Evolutionary conservation across 108 stramenopile species (phyloP), one percentile per base, ranked within the genome.

Genomic region (Phaeodactylum tricornutum): DNA sequence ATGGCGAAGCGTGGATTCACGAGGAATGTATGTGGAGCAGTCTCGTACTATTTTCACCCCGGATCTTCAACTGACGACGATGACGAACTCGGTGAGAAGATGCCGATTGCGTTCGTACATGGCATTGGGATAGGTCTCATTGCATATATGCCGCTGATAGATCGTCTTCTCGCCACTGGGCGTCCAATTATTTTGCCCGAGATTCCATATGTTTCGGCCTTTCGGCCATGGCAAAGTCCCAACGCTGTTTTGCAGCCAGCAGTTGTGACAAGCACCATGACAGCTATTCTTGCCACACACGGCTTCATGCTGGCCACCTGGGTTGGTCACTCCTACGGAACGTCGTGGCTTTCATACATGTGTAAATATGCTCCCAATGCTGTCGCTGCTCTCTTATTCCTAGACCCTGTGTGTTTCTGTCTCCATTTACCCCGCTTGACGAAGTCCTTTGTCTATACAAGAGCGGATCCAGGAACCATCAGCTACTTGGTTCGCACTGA

Each of bases 371-470:
- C 79, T 14, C 74, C 81, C 4, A 44, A 61, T 31, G 62, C 74
- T 30, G 76, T 92, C 0, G 80, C 81, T 28, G 85, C 83, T 9
- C 50, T 82, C 25, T 52, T 78, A 30, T 92, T 87, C 56, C 48
- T 87, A 23, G 90, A 92, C 53, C 90, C 90, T 4, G 78, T 92
- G 33, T 87, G 85, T 57, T 92, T 87, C 59, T 87, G 84, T 40
- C 54, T 92, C 17, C 79, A 92, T 47, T 48, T 43, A n/a, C 73
- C 82, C 16, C 62, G 75, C 22, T 46, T 85, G 43, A 87, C 83
- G 14, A 71, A 77, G 43, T 62, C 73, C 23, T 92, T 92, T 57
- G 85, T 92, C 1, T 92, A 92, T 52, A 71, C 59, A 40, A 55
- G 74, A 30, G 59, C 85, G 29, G 85, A 92, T 53, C 85, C 81